Evolutionary conservation across 768 basidiomycete genomes (phyloP).

Genomic region (Galerina sulciceps): DNA sequence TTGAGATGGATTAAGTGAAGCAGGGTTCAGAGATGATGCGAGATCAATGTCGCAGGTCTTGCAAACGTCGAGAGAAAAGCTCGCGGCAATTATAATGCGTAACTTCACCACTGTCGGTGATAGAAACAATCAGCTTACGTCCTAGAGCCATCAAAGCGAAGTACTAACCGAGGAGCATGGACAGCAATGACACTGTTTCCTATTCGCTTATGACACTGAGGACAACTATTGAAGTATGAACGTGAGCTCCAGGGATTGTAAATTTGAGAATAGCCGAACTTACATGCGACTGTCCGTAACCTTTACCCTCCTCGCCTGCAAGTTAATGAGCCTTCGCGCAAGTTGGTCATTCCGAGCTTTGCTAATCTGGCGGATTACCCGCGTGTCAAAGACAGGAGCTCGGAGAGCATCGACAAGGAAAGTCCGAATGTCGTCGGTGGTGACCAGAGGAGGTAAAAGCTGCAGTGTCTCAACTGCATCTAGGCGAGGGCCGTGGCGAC

Average conservation of each 20-base stretch:
- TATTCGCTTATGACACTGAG: conserved; percentile 92
- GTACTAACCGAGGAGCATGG: conserved; percentile 79
- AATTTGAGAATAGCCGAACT: conserved; percentile 35
- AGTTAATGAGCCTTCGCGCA: conserved; percentile 68
- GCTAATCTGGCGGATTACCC: conserved; percentile 70
- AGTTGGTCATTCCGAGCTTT: conserved; percentile 81
- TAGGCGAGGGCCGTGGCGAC: conserved; percentile 80
- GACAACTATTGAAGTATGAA: conserved; percentile 62
- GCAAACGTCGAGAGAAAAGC: conserved; percentile 64
- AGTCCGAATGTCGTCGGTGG: conserved; percentile 74
- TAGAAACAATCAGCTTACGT: not conserved
- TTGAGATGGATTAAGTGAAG: not conserved
- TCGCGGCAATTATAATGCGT: conserved; percentile 97
- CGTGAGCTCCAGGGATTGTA: not conserved
- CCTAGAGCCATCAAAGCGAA: not conserved
- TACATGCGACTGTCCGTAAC: conserved; percentile 93
- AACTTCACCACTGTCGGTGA: conserved; percentile 77
- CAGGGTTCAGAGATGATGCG: not conserved
- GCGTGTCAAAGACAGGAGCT: conserved; percentile 68
- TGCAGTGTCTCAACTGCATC: conserved; percentile 84
- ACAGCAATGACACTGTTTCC: conserved; percentile 94
- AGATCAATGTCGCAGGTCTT: conserved; percentile 38
- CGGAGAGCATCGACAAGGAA: conserved; percentile 79
- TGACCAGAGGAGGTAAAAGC: conserved; percentile 88
- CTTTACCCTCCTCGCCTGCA: conserved; percentile 84